Evolutionary conservation across 2,329 filamentous ascomycete species (phyloP), one percentile per base, ranked within the genome.

Genomic region (Xylariales sp.): DNA sequence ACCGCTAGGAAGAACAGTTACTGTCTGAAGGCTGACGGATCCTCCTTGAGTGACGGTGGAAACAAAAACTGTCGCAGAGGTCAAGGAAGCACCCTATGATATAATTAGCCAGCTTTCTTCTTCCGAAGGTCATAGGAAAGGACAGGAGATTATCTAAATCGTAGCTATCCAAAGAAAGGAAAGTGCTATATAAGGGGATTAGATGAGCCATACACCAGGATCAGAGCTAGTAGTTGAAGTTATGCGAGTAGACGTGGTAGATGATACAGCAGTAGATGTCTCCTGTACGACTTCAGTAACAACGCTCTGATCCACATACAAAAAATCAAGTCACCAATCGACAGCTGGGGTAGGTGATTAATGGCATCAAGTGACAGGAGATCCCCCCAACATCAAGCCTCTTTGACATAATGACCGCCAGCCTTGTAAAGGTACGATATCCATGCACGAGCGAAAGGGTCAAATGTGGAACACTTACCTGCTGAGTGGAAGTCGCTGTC

Each of bases 21-120:
- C 68, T 2, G 76, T 81, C 40, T 65, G 44, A 11, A 55, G 38
- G 28, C 44, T 67, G 16, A 78, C 60, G 5, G 60, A 67, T 14
- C 76, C 76, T 8, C 65, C 70, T 6, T 66, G 63, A 1, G 76
- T 81, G 8, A 81, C 66, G 0, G 78, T 82, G 49, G 60, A 63
- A 11, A 51, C 49, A 14, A 54, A 55, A 7, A 61, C 64, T 8
- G 56, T 59, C 15, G 61, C 50, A 15, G 59, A 52, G 32, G 45
- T 50, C 28, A 42, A 47, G 29, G 45, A 51, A 14, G 45, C 47
- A 31, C n/a, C n/a, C n/a, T n/a, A n/a, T n/a, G n/a, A n/a, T n/a
- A n/a, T n/a, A n/a, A n/a, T n/a, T n/a, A n/a, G n/a, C n/a, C n/a
- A n/a, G n/a, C n/a, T n/a, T n/a, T n/a, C n/a, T n/a, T n/a, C n/a